Evolutionary conservation across 179 eudicot species (phyloP).

Genomic region (Beta corolliflora): DNA sequence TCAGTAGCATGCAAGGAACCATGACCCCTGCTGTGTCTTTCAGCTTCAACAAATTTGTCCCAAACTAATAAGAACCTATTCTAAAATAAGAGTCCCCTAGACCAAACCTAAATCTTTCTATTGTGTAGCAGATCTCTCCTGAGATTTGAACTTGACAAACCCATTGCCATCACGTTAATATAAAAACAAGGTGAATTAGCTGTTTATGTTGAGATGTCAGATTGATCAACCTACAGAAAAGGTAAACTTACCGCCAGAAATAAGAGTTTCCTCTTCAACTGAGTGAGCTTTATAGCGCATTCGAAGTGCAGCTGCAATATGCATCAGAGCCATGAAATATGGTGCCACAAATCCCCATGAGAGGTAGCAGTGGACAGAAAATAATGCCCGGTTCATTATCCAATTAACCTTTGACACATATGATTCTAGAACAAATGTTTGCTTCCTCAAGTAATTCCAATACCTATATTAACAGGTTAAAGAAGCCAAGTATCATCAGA

Average conservation of each 20-base stretch:
- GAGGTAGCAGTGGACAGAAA: conserved; percentile 81
- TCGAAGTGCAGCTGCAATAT: conserved; percentile 72
- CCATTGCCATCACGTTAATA: neutral
- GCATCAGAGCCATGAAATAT: conserved; percentile 76
- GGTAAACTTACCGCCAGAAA: conserved; percentile 48
- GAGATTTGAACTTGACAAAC: neutral
- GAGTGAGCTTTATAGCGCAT: conserved; percentile 43
- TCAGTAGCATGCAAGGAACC: neutral
- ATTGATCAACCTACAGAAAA: neutral
- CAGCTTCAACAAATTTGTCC: neutral
- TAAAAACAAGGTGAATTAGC: neutral
- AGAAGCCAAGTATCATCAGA: conserved; percentile 5
- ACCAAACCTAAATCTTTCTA: neutral
- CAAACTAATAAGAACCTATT: neutral
- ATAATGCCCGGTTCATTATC: conserved; percentile 94
- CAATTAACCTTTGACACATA: conserved; percentile 75
- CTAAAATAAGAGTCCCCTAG: neutral
- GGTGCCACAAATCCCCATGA: conserved; percentile 98
- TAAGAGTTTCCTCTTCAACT: conserved; percentile 42
- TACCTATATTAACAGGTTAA: conserved; percentile 51
- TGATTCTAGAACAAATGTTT: conserved; percentile 95
- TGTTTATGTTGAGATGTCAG: neutral
- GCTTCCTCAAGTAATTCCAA: conserved; percentile 98
- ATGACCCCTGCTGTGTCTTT: neutral
- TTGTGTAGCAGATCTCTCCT: neutral